Evolutionary conservation across 345 rosid genomes (phyloP).

Genomic region (Moricandia arvensis): DNA sequence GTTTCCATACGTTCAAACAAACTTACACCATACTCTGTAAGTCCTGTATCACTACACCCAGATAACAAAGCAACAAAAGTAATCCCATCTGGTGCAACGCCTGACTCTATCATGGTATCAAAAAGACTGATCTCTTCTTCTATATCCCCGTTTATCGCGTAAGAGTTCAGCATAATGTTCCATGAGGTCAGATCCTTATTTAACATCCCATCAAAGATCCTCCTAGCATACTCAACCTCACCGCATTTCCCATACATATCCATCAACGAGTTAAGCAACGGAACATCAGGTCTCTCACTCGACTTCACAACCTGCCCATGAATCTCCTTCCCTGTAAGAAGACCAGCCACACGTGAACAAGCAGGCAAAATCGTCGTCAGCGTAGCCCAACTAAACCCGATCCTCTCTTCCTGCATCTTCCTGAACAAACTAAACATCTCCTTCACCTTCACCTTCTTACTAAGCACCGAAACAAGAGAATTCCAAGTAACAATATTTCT

Average conservation of each 20-base stretch:
- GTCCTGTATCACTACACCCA: constrained; percentile 60
- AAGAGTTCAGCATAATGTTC: constrained; percentile 57
- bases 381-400: constrained; percentile 50
- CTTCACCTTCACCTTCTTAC: constrained; percentile 20
- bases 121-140: constrained; percentile 37
- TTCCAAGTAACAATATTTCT: constrained; percentile 40
- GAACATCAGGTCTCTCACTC: constrained; percentile 36
- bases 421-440: constrained; percentile 41
- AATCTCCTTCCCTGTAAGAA: constrained; percentile 42
- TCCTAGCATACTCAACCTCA: constrained; percentile 38
- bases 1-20: constrained; percentile 46
- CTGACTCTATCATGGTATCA: constrained; percentile 41
- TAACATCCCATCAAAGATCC: constrained; percentile 52
- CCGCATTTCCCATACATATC: constrained; percentile 59
- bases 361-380: constrained; percentile 40
- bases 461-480: constrained; percentile 28
- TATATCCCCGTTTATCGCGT: constrained; percentile 47
- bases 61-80: constrained; percentile 56
- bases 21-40: constrained; percentile 42
- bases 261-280: constrained; percentile 45
- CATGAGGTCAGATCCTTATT: constrained; percentile 50
- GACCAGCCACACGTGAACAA: constrained; percentile 40
- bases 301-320: constrained; percentile 45
- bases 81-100: constrained; percentile 45
- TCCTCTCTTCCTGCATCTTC: constrained; percentile 42